Evolutionary conservation across 225 moss, liverwort and hornwort genomes (phyloP).

Genomic region (Climacium dendroides): DNA sequence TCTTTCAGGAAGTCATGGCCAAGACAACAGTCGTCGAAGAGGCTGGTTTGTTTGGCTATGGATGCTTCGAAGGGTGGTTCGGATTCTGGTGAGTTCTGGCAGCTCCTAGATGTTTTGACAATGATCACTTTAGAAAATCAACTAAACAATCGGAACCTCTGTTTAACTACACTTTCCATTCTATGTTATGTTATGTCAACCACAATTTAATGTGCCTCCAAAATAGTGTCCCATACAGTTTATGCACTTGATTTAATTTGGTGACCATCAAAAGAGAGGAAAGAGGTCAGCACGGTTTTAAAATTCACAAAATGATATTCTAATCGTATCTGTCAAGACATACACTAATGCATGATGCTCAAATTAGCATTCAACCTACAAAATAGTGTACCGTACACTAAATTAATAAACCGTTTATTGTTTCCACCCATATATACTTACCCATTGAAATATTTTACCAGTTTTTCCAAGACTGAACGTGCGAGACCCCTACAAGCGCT

Average conservation of each 20-base stretch:
- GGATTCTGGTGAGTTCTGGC: slow-evolving; percentile 19
- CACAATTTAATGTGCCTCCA: not conserved
- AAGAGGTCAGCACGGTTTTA: not conserved
- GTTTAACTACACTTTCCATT: not conserved
- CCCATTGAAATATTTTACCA: slow-evolving; percentile 4
- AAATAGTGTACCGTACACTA: not conserved
- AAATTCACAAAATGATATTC: not conserved
- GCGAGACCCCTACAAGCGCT: slow-evolving; percentile 78
- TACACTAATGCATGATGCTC: not conserved
- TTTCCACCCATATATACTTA: not conserved
- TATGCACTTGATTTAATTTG: not conserved
- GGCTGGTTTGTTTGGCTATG: slow-evolving; percentile 40
- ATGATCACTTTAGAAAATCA: not conserved
- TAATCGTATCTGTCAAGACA: not conserved
- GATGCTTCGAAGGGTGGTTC: slow-evolving; percentile 50
- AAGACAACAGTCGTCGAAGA: not conserved
- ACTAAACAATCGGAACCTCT: not conserved
- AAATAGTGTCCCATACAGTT: not conserved
- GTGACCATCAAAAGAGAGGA: not conserved
- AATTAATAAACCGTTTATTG: not conserved
- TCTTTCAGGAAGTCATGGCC: slow-evolving; percentile 16
- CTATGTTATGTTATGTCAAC: not conserved
- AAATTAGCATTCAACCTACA: not conserved
- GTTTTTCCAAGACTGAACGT: slow-evolving; percentile 76
- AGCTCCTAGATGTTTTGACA: not conserved